These are phyloP conservation scores for Chaetomium tenue DNA, from an alignment of 495 filamentous ascomycete species.

Conservation along the genomic window DNA sequence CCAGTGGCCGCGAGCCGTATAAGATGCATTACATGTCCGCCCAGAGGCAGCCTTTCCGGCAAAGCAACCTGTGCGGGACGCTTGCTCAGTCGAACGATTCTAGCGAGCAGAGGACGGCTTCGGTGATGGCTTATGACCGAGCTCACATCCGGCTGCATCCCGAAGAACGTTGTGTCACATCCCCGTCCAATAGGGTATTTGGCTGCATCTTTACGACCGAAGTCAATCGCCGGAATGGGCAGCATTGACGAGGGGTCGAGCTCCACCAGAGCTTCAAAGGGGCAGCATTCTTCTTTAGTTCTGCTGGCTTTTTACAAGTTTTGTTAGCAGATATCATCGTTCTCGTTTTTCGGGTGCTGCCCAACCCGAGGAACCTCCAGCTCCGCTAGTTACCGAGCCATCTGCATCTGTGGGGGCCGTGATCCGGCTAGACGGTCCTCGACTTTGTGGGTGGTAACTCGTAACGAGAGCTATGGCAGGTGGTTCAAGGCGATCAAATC, in stretches of 20 bases:
- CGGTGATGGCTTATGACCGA: slow-evolving; percentile 24
- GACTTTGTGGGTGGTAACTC: no score
- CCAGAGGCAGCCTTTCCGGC: not conserved
- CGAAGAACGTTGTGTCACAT: slow-evolving; percentile 11
- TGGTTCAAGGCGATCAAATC: not conserved
- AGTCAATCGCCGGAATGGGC: slow-evolving; percentile 16
- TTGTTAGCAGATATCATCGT: not conserved
- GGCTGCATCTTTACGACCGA: slow-evolving; percentile 17
- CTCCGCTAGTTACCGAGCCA: not conserved
- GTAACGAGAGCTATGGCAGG: no score
- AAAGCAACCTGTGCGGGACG: not conserved
- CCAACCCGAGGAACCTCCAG: not conserved
- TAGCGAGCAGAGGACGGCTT: not conserved
- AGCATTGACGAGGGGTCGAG: slow-evolving; percentile 1
- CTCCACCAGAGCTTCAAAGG: slow-evolving; percentile 6
- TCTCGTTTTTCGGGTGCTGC: not conserved
- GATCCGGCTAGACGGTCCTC: not conserved
- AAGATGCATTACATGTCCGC: not conserved
- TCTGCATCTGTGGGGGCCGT: not conserved
- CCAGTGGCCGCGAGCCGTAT: not conserved
- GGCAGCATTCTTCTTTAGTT: not conserved
- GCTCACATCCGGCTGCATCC: not conserved
- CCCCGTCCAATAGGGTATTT: slow-evolving; percentile 8
- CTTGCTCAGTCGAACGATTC: not conserved
- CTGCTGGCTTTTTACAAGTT: not conserved